A percentile compares a stretch with the other conserved stretches of the same genome.
phyloP scores from a whole-genome alignment of 768 basidiomycete genomes.

The Rubroboletus satanas region DNA sequence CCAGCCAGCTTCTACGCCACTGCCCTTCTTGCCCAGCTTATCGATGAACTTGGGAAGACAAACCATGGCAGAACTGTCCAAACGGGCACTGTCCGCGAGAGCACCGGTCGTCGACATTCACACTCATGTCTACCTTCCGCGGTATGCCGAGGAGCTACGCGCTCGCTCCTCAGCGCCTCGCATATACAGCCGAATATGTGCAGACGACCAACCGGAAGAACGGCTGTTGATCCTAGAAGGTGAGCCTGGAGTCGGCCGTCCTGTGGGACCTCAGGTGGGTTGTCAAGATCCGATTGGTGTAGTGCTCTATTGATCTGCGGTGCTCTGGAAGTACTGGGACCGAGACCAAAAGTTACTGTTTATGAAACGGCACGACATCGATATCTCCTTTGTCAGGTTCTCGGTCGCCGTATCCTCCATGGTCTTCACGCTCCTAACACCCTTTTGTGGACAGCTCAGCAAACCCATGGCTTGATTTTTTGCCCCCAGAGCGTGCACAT shows the following conservation, averaged over 20 bases:
- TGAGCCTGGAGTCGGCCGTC: constrained; percentile 75
- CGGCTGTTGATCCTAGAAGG: constrained; percentile 74
- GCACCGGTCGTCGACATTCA: constrained; percentile 72
- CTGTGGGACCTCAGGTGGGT: constrained; percentile 71
- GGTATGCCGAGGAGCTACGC: constrained; percentile 69
- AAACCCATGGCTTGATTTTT: constrained; percentile 91
- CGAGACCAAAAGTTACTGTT: constrained; percentile 72
- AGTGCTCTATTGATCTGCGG: constrained; percentile 8
- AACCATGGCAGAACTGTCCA: constrained; percentile 26
- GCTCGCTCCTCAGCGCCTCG: constrained; percentile 61
- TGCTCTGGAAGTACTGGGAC: constrained; percentile 62
- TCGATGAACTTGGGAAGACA: constrained; percentile 27
- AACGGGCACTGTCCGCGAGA: constrained; percentile 14
- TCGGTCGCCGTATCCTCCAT: constrained; percentile 4
- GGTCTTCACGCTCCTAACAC: constrained; percentile 15
- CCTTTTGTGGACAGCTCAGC: constrained; percentile 52
- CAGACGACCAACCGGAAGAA: constrained; percentile 54
- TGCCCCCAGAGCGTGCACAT: constrained; percentile 63
- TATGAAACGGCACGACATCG: constrained; percentile 81
- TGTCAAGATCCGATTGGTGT: not conserved
- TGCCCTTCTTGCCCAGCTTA: constrained; percentile 16
- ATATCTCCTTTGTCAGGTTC: constrained; percentile 75
- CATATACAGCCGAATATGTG: constrained; percentile 47
- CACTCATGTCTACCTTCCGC: constrained; percentile 81
- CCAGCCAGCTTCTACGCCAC: constrained; percentile 16